phyloP scores from a whole-genome alignment of 371 early-diverging fungal species.

The Rhizopus microsporus region DNA sequence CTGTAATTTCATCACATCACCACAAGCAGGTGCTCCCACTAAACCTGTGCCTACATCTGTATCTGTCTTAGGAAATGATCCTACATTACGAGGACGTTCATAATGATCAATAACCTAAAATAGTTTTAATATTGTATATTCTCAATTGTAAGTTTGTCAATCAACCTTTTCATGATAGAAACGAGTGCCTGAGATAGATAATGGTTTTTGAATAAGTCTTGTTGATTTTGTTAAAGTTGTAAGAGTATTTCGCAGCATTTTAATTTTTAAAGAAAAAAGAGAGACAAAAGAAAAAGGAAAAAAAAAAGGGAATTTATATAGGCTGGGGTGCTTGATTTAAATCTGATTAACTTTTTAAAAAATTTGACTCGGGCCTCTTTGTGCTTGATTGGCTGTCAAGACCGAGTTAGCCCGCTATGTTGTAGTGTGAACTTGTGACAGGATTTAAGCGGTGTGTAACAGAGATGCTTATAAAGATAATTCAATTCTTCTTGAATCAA shows the following conservation, averaged over 20 bases:
- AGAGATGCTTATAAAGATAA: too few relatives aligned
- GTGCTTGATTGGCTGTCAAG: too few relatives aligned
- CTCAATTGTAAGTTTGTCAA: not conserved
- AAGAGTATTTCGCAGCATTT: slow-evolving; percentile 35
- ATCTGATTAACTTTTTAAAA: too few relatives aligned
- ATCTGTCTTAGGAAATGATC: slow-evolving; percentile 87
- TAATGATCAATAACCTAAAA: slow-evolving; percentile 90
- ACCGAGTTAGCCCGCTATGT: too few relatives aligned
- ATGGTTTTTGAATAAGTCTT: slow-evolving; percentile 31
- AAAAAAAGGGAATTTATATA: slow-evolving; percentile 4
- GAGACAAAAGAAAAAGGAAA: slow-evolving; percentile 5
- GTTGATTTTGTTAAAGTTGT: slow-evolving; percentile 22
- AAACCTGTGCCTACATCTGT: slow-evolving; percentile 96
- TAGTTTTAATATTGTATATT: not conserved
- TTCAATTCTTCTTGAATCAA: too few relatives aligned
- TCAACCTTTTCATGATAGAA: slow-evolving; percentile 73
- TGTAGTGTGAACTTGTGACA: too few relatives aligned
- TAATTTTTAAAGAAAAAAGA: slow-evolving; percentile 4
- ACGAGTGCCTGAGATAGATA: slow-evolving; percentile 46
- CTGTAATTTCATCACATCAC: slow-evolving; percentile 99
- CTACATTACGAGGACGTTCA: slow-evolving; percentile 96
- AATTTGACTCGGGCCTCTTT: too few relatives aligned
- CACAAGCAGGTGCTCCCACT: slow-evolving; percentile 99
- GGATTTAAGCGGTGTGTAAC: too few relatives aligned
- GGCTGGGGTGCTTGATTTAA: too few relatives aligned